Percentiles rank a stretch among this genome's conserved stretches.
These are phyloP conservation scores for Musa beccarii DNA, from an alignment of 176 grass and related monocot genomes.

Conservation along the genomic window DNA sequence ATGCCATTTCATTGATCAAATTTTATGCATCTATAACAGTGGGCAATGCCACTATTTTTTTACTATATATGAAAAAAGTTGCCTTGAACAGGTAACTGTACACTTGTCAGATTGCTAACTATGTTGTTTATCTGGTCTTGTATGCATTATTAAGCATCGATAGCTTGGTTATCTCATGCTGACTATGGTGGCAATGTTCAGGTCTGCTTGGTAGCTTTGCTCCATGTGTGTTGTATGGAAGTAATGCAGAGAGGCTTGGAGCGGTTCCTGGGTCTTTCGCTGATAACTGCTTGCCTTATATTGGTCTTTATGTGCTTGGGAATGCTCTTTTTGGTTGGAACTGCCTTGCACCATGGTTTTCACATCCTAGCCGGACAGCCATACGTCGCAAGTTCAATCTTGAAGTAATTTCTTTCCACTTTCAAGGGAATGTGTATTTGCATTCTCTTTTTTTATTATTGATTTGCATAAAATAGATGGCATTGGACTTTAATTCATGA, in stretches of 20 bases:
- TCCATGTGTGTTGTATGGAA: conserved; percentile 82
- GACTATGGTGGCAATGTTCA: conserved; percentile 16
- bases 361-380: conserved; percentile 59
- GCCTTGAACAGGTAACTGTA: background rate
- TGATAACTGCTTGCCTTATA: conserved; percentile 76
- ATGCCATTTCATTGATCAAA: too few relatives aligned
- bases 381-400: conserved; percentile 76
- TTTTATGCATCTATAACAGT: too few relatives aligned
- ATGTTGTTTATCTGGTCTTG: too few relatives aligned
- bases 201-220: conserved; percentile 74
- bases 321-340: conserved; percentile 90
- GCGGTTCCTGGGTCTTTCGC: conserved; percentile 51
- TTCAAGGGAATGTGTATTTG: background rate
- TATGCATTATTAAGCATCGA: too few relatives aligned
- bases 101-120: background rate
- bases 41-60: too few relatives aligned
- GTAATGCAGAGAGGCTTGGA: conserved; percentile 72
- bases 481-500: too few relatives aligned
- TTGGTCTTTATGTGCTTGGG: conserved; percentile 67
- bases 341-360: conserved; percentile 69
- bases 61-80: too few relatives aligned
- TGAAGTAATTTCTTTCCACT: conserved; percentile 36
- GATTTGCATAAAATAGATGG: background rate
- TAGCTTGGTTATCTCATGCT: background rate
- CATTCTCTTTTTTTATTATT: background rate